Evolutionary conservation across 805 yeast genomes (phyloP).

Genomic region (Starmerella stigmatis): DNA sequence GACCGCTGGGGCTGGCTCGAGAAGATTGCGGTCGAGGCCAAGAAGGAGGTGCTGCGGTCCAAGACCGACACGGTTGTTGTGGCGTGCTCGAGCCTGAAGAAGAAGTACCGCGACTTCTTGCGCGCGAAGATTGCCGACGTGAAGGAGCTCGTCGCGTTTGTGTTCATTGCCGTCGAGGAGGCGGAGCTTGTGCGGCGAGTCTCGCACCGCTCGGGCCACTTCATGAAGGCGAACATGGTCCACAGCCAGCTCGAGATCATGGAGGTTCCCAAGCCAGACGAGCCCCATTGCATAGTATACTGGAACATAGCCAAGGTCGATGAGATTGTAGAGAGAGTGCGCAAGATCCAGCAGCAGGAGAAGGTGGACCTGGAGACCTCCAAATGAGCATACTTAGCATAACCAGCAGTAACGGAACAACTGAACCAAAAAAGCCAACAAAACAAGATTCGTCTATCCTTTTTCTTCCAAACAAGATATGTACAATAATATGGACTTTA

Average conservation of each 20-base stretch:
- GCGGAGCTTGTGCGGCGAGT: constrained; percentile 56
- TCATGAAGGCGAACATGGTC: constrained; percentile 80
- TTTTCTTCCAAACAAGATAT: too few species aligned
- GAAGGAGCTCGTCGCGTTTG: constrained; percentile 39
- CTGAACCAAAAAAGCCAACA: too few species aligned
- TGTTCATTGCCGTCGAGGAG: constrained; percentile 56
- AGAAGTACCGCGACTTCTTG: constrained; percentile 56
- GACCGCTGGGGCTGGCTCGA: constrained; percentile 89
- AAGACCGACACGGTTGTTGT: constrained; percentile 39
- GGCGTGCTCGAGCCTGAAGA: constrained; percentile 79
- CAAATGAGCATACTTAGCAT: too few species aligned
- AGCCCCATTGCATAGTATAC: constrained; percentile 20
- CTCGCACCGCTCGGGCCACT: constrained; percentile 58
- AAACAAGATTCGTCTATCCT: too few species aligned
- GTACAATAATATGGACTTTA: too few species aligned
- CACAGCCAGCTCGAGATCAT: constrained; percentile 63
- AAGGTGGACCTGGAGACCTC: too few species aligned
- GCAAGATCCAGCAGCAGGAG: background rate
- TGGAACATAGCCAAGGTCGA: constrained; percentile 18
- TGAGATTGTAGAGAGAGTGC: constrained; percentile 12
- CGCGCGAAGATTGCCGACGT: constrained; percentile 28
- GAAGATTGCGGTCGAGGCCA: constrained; percentile 37
- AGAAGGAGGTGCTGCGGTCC: constrained; percentile 27
- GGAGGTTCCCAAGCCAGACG: constrained; percentile 49
- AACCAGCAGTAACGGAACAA: too few species aligned